These are phyloP conservation scores for Prunus kanzakura DNA, from an alignment of 306 rosid species.

Conservation along the genomic window DNA sequence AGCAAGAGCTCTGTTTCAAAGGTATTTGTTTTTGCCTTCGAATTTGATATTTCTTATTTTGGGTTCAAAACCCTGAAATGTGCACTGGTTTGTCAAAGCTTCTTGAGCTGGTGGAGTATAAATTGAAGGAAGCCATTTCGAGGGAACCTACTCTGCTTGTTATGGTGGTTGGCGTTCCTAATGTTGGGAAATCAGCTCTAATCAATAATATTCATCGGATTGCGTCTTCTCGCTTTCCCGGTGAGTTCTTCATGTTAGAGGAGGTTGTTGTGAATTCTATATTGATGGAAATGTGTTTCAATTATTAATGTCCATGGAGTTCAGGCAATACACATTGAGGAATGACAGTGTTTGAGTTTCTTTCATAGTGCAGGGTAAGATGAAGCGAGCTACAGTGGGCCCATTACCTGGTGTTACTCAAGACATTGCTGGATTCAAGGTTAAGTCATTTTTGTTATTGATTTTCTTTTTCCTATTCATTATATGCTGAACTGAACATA, in stretches of 20 bases:
- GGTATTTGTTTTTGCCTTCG: conserved; percentile 24
- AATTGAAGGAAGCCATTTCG: conserved; percentile 67
- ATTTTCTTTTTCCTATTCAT: neutral
- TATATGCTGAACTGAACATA: neutral
- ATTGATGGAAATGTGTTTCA: neutral
- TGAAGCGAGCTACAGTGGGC: conserved; percentile 87
- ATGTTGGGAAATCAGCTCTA: conserved; percentile 84
- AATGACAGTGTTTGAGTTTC: conserved; percentile 20
- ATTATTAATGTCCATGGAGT: neutral
- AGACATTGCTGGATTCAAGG: conserved; percentile 93
- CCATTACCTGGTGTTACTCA: conserved; percentile 95
- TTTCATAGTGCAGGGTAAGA: conserved; percentile 70
- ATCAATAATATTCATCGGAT: conserved; percentile 84
- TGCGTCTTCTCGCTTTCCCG: conserved; percentile 66
- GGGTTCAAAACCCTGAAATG: neutral
- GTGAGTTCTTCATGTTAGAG: conserved; percentile 28
- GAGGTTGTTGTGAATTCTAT: neutral
- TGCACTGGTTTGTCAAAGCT: conserved; percentile 35
- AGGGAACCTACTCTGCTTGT: conserved; percentile 90
- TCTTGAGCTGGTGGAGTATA: conserved; percentile 75
- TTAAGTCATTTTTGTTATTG: conserved; percentile 1
- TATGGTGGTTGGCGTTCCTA: conserved; percentile 94
- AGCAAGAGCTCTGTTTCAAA: conserved; percentile 75
- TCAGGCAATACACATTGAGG: conserved; percentile 12
- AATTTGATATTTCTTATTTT: neutral